These are phyloP conservation scores for Talaromyces sp. DNA, from an alignment of 2,329 filamentous ascomycete species.

Conservation along the genomic window DNA sequence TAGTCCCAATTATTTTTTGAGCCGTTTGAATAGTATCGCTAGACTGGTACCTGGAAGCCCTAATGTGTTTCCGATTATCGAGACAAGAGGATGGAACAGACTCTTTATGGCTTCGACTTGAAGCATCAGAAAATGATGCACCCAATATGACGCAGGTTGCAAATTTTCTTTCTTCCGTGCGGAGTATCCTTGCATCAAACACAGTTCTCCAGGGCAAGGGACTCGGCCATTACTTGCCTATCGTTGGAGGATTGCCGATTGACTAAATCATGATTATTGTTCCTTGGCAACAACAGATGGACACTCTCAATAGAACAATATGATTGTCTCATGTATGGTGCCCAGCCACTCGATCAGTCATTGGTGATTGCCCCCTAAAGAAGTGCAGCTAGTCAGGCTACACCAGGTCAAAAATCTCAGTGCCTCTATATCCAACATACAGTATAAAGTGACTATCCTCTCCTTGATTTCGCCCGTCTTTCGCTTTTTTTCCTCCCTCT, in stretches of 20 bases:
- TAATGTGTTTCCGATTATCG: not conserved
- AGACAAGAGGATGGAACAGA: not conserved
- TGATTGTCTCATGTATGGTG: not conserved
- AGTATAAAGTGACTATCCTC: slow-evolving; percentile 1
- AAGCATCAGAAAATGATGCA: not conserved
- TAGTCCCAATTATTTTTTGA: not conserved
- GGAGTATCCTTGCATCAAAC: slow-evolving; percentile 1
- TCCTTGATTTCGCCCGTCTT: not conserved
- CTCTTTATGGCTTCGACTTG: not conserved
- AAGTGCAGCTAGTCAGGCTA: not conserved
- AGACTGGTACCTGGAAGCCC: not conserved
- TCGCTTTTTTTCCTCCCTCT: not conserved
- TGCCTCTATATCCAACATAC: not conserved
- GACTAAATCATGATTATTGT: not conserved
- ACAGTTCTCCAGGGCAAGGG: not conserved
- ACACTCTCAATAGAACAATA: not conserved
- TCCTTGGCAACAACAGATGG: not conserved
- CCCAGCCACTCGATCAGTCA: not conserved
- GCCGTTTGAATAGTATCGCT: not conserved
- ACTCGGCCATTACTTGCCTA: not conserved
- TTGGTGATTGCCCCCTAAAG: not conserved
- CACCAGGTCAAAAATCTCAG: slow-evolving; percentile 4
- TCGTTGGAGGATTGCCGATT: not conserved
- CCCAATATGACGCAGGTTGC: not conserved
- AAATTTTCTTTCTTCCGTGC: not conserved